Conservation (phyloP, 257 asterid genomes). For the Forsythia viridissima region DNA sequence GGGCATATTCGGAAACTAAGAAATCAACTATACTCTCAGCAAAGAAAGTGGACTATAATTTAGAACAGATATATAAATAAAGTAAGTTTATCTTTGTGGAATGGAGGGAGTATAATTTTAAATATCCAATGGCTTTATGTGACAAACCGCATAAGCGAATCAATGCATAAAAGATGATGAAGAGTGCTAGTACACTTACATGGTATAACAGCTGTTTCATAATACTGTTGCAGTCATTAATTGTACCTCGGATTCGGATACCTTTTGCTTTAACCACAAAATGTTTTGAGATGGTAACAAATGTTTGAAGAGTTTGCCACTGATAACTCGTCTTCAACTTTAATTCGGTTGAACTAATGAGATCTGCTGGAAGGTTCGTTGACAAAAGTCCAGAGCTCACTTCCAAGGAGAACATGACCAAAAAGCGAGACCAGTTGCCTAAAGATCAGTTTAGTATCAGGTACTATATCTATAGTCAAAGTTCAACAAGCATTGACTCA, state of each 20-base stretch:
- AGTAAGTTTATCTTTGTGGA: too few species aligned
- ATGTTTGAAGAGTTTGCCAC: constrained; percentile 90
- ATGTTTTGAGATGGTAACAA: constrained; percentile 83
- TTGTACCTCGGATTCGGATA: constrained; percentile 67
- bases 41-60: too few species aligned
- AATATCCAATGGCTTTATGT: neutral
- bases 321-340: constrained; percentile 63
- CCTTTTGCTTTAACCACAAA: constrained; percentile 80
- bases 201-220: constrained; percentile 60
- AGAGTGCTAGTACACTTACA: constrained; percentile 39
- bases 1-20: too few species aligned
- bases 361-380: constrained; percentile 71
- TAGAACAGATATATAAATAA: too few species aligned
- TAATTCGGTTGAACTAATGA: constrained; percentile 68
- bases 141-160: too few species aligned
- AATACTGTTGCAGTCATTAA: constrained; percentile 67
- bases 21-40: too few species aligned
- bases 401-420: constrained; percentile 70
- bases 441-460: constrained; percentile 22
- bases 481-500: neutral
- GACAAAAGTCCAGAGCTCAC: constrained; percentile 69
- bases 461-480: neutral
- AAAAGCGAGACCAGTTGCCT: constrained; percentile 69
- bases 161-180: neutral
- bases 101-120: neutral